These are phyloP conservation scores for Whalleya microplaca DNA, from an alignment of 2,329 filamentous ascomycete genomes.

Conservation along the genomic window DNA sequence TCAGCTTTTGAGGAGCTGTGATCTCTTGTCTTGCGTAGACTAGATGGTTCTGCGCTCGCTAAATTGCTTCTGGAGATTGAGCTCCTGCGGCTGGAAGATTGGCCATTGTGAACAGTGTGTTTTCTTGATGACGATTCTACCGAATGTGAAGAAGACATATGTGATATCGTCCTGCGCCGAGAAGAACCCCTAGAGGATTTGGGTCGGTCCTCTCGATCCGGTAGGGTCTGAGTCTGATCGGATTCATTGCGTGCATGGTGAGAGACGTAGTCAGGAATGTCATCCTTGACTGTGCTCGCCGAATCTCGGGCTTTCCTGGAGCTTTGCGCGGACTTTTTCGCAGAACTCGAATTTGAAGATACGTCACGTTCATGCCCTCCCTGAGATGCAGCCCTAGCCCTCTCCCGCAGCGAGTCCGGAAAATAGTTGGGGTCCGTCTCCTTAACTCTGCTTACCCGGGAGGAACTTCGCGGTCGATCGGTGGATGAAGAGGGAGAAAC, in stretches of 20 bases:
- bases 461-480: conserved; percentile 15
- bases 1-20: conserved; percentile 20
- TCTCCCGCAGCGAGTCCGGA: conserved; percentile 27
- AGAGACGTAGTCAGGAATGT: conserved; percentile 5
- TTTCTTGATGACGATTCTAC: conserved; percentile 24
- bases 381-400: conserved; percentile 20
- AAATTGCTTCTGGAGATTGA: conserved; percentile 15
- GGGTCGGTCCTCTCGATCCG: conserved; percentile 10
- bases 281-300: conserved; percentile 2
- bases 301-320: conserved; percentile 1
- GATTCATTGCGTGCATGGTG: conserved; percentile 15
- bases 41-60: conserved; percentile 17
- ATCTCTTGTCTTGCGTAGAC: conserved; percentile 11
- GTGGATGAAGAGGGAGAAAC: conserved; percentile 16
- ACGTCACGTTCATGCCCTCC: conserved; percentile 12
- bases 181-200: conserved; percentile 14
- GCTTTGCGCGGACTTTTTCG: conserved; percentile 11
- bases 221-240: conserved; percentile 16
- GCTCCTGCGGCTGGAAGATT: conserved; percentile 14
- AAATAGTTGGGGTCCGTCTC: conserved; percentile 23
- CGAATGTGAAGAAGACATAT: conserved; percentile 15
- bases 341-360: conserved; percentile 12
- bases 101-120: conserved; percentile 26
- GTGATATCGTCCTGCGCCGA: conserved; percentile 24
- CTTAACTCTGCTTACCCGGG: conserved; percentile 8